A percentile compares a stretch with the other conserved stretches of the same genome.
Evolutionary conservation across 2,329 filamentous ascomycete species (phyloP).

Genomic region (Ophiostoma quercus): DNA sequence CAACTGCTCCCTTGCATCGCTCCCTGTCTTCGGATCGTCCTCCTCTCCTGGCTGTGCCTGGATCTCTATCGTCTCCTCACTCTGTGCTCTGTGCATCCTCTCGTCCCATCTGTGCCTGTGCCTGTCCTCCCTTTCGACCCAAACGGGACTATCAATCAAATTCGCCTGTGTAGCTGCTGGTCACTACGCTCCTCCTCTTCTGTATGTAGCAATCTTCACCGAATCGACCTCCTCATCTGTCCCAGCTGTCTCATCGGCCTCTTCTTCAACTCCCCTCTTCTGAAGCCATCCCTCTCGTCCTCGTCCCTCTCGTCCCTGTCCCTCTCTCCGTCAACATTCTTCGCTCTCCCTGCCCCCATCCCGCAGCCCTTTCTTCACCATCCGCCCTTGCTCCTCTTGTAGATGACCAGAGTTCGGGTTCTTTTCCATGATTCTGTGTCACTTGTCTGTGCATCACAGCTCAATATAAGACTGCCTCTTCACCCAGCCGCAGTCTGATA

Average conservation of each 20-base stretch:
- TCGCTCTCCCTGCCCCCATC: conserved; percentile 25
- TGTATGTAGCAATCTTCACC: conserved; percentile 13
- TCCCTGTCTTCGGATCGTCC: conserved; percentile 10
- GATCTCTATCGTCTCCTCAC: neutral
- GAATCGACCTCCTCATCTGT: conserved; percentile 7
- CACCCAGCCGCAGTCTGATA: conserved; percentile 18
- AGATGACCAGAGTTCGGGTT: neutral
- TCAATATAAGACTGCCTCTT: conserved; percentile 19
- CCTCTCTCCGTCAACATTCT: conserved; percentile 17
- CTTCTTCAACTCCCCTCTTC: conserved; percentile 9
- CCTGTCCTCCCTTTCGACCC: neutral
- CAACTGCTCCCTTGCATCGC: conserved; percentile 14
- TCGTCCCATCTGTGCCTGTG: neutral
- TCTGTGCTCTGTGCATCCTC: neutral
- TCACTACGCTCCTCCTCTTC: conserved; percentile 18
- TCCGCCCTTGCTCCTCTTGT: conserved; percentile 13
- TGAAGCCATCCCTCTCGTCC: neutral
- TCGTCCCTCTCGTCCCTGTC: conserved; percentile 7
- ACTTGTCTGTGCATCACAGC: neutral
- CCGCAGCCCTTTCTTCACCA: conserved; percentile 17
- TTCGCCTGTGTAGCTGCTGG: conserved; percentile 17
- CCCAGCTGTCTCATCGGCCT: conserved; percentile 17
- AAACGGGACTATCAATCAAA: conserved; percentile 9
- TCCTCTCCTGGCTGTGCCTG: neutral
- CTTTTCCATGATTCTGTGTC: neutral